Base-by-base conservation (phyloP, 2,329 filamentous ascomycete genomes). In the Leptographium radiaticola region DNA sequence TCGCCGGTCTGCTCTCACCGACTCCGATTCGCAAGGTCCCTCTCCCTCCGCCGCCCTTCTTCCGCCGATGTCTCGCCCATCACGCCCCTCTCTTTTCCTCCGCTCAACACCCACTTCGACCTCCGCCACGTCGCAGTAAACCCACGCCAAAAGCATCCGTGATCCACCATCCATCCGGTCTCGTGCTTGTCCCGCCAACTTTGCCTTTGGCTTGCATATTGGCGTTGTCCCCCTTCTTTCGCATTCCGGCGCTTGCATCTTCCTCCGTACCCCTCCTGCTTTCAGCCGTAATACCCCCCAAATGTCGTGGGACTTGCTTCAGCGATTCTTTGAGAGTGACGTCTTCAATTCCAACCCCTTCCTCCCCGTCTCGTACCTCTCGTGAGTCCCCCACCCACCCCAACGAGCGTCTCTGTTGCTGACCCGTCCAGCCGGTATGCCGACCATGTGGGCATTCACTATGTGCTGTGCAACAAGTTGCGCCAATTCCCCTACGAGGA, bases 321-420 rank as follows among this genome's bases (percentile, higher is more conserved):
- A 88, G 76, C 83, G 87, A 71, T 90, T 91, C 80, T 83, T 93
- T 75, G 87, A 91, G 79, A 89, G 86, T 75, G 87, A 93, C 76
- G 86, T 93, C 75, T 93, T 93, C 78, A 91, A 90, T 75, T 84
- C 87, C 72, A 85, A 91, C 71, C 87, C 88, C 59, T 91, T 89
- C 70, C 83, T 93, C 69, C 86, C 87, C 58, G 87, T 93, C 67
- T 88, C 87, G 60, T 93, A 93, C 71, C 81, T 93, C 65, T 87
- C 87, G 87, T 91, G 75, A 79, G 60, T 47, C 12, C 47, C n/a
- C 33, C 30, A 13, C 13, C 5, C n/a, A n/a, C 18, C 34, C 18
- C 44, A 33, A 16, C 34, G 20, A 47, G n/a, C 33, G 38, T 50
- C 51, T 51, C 53, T 45, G 46, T 33, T 40, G 50, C 47, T 51